Conservation (phyloP, 1,139 yeast genomes). For the Sugiyamaella novakii region DNA sequence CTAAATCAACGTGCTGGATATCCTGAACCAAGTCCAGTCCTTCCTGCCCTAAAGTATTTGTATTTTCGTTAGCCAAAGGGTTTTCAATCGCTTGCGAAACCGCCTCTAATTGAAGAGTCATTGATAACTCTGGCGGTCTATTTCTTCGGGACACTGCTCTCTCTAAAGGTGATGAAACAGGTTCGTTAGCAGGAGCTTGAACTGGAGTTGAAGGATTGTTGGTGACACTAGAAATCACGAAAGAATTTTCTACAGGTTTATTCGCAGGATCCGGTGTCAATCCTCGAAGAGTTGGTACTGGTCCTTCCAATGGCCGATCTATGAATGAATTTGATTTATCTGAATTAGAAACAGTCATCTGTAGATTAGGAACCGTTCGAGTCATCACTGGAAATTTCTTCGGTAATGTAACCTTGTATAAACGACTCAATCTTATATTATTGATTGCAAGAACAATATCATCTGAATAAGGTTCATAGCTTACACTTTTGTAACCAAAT, state of each 20-base stretch:
- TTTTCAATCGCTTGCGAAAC: neutral
- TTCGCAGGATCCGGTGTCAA: conserved; percentile 7
- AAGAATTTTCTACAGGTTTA: neutral
- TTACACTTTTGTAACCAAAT: conserved; percentile 14
- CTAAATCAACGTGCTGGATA: no score
- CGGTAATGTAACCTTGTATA: conserved; percentile 17
- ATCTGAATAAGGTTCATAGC: conserved; percentile 23
- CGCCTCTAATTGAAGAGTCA: conserved; percentile 11
- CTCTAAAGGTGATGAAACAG: conserved; percentile 7
- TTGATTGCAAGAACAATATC: conserved; percentile 23
- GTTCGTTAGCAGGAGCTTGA: conserved; percentile 1
- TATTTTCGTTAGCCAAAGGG: neutral
- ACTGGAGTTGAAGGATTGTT: conserved; percentile 2
- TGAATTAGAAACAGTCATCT: neutral
- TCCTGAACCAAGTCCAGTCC: no score
- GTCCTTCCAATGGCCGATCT: neutral
- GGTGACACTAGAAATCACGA: conserved; percentile 11
- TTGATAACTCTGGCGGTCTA: conserved; percentile 3
- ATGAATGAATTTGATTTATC: conserved; percentile 2
- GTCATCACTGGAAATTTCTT: conserved; percentile 24
- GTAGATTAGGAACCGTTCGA: conserved; percentile 6
- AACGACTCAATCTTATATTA: conserved; percentile 6
- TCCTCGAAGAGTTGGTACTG: neutral
- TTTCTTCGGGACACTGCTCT: conserved; percentile 8
- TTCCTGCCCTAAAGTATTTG: no score